Evolutionary conservation across 2,329 filamentous ascomycete species (phyloP).

Genomic region (Trematosphaeria pertusa): DNA sequence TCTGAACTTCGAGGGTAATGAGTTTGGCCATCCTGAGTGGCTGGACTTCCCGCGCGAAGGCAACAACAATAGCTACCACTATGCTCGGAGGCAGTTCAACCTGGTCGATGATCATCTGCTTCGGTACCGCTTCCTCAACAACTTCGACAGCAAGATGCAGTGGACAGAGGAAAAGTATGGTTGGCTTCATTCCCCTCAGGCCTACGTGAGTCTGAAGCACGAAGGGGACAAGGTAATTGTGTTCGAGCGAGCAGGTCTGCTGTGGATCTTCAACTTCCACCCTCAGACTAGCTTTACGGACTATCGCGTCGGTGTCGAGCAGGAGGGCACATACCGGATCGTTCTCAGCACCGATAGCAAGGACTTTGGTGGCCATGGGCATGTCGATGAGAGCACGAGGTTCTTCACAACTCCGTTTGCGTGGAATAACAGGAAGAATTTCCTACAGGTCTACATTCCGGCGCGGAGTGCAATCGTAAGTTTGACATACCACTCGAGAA

Average conservation of each 20-base stretch:
- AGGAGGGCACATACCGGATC: constrained; percentile 83
- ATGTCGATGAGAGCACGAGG: constrained; percentile 78
- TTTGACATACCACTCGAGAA: no score
- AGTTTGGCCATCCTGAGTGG: constrained; percentile 99
- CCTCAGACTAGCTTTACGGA: constrained; percentile 84
- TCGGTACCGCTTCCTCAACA: constrained; percentile 89
- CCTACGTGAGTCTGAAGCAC: constrained; percentile 92
- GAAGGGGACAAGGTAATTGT: constrained; percentile 93
- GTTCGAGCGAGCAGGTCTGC: constrained; percentile 87
- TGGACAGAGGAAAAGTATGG: constrained; percentile 84
- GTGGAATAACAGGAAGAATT: constrained; percentile 92
- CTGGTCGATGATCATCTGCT: constrained; percentile 84
- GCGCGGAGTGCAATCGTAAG: constrained; percentile 81
- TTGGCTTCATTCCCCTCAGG: constrained; percentile 86
- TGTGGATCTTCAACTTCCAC: constrained; percentile 98
- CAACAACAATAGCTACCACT: constrained; percentile 93
- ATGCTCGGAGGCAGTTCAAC: constrained; percentile 91
- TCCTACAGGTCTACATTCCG: constrained; percentile 90
- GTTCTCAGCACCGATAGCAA: constrained; percentile 82
- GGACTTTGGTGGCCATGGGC: constrained; percentile 78
- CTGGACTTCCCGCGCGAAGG: constrained; percentile 96
- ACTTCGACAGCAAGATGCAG: constrained; percentile 95
- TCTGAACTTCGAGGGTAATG: constrained; percentile 98
- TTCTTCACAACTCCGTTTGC: constrained; percentile 91
- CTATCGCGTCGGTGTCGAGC: constrained; percentile 89